A percentile compares a stretch with the other conserved stretches of the same genome.
Conservation (phyloP, 2,329 filamentous ascomycete species). For the Penicillium sp. region DNA sequence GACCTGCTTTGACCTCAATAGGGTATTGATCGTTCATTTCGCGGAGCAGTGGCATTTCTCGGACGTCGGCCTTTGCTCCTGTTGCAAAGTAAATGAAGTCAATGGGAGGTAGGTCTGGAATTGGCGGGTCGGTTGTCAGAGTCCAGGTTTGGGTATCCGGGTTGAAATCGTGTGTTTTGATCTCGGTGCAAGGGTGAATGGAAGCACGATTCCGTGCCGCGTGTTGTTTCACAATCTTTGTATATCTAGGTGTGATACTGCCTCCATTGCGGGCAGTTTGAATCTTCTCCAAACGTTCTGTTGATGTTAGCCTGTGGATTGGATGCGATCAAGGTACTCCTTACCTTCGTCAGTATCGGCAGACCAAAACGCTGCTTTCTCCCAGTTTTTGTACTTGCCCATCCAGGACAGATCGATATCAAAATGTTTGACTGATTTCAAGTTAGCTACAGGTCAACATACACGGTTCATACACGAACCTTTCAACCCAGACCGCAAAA, state of each 20-base stretch:
- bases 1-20: slow-evolving; percentile 63
- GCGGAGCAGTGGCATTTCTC: slow-evolving; percentile 61
- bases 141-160: slow-evolving; percentile 50
- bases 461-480: slow-evolving; percentile 34
- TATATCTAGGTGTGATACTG: slow-evolving; percentile 71
- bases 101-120: slow-evolving; percentile 52
- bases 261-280: slow-evolving; percentile 70
- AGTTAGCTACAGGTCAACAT: slow-evolving; percentile 2
- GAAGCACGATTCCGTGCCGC: slow-evolving; percentile 54
- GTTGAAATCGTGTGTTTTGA: slow-evolving; percentile 57
- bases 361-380: slow-evolving; percentile 76
- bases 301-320: background rate
- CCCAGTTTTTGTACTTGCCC: slow-evolving; percentile 76
- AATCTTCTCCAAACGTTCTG: slow-evolving; percentile 67
- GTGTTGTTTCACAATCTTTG: slow-evolving; percentile 67
- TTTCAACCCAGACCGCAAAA: slow-evolving; percentile 62
- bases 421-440: slow-evolving; percentile 66
- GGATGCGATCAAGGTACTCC: slow-evolving; percentile 4
- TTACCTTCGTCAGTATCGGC: slow-evolving; percentile 67
- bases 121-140: slow-evolving; percentile 56
- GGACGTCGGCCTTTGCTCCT: slow-evolving; percentile 66
- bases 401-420: slow-evolving; percentile 78
- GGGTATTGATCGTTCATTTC: slow-evolving; percentile 62
- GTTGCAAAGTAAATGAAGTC: slow-evolving; percentile 79
- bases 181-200: slow-evolving; percentile 60